Evolutionary conservation across 106 monocot genomes (phyloP).

Genomic region (Dendrobium chrysotoxum): DNA sequence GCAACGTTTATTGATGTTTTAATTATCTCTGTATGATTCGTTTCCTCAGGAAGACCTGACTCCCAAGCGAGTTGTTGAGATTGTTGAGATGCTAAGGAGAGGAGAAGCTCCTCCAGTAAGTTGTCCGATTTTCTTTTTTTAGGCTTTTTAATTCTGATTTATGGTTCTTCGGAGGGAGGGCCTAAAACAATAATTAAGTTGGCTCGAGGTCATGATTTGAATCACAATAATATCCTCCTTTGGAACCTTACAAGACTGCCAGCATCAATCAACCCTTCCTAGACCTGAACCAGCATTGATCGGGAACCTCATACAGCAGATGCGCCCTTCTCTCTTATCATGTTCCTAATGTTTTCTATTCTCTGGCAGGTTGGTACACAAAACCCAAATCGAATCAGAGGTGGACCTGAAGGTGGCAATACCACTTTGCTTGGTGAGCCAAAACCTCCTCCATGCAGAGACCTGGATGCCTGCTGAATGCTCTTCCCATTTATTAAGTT

Average conservation of each 20-base stretch:
- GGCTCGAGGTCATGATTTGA: too few species aligned
- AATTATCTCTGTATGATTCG: background rate
- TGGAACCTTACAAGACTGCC: too few species aligned
- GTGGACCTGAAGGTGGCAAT: slow-evolving; percentile 85
- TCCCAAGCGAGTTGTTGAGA: slow-evolving; percentile 79
- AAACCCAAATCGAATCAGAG: slow-evolving; percentile 52
- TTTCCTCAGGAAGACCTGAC: slow-evolving; percentile 78
- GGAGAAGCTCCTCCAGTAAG: slow-evolving; percentile 84
- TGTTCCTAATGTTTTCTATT: background rate
- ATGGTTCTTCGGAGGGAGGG: too few species aligned
- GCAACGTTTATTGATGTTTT: background rate
- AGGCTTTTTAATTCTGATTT: too few species aligned
- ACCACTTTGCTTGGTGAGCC: slow-evolving; percentile 75
- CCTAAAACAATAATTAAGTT: too few species aligned
- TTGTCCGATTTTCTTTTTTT: background rate
- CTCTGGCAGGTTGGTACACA: slow-evolving; percentile 77
- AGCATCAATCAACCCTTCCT: too few species aligned
- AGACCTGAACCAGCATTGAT: too few species aligned
- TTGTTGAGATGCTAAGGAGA: slow-evolving; percentile 86
- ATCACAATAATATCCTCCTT: too few species aligned
- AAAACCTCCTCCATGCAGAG: slow-evolving; percentile 84
- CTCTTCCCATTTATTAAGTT: too few species aligned
- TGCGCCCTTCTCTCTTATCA: too few species aligned
- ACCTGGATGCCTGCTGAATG: slow-evolving; percentile 77
- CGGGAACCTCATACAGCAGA: too few species aligned